Conservation (phyloP, 257 asterid species). For the Salvia rosmarinus region DNA sequence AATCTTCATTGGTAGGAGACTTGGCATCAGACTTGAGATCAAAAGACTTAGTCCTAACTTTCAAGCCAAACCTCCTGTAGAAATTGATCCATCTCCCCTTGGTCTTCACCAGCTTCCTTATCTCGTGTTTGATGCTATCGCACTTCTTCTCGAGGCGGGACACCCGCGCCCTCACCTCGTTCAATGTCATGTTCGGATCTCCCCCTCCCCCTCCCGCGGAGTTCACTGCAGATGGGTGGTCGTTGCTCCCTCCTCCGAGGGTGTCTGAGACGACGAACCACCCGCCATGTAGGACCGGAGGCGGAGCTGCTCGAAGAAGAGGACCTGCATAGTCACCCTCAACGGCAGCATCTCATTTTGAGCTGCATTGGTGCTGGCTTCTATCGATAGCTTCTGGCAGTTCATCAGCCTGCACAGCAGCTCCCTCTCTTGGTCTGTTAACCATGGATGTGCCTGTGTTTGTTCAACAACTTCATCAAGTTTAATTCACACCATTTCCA, state of each 20-base stretch:
- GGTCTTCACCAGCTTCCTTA: conserved; percentile 47
- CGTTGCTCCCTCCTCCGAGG: conserved; percentile 31
- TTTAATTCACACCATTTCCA: neutral
- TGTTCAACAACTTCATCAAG: neutral
- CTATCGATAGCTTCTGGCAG: conserved; percentile 59
- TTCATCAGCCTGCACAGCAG: conserved; percentile 56
- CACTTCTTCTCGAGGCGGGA: conserved; percentile 50
- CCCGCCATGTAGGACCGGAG: conserved; percentile 46
- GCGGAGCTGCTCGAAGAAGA: conserved; percentile 60
- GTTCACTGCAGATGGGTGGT: neutral
- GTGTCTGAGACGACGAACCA: conserved; percentile 47
- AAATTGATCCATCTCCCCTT: conserved; percentile 49
- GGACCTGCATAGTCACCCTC: conserved; percentile 52
- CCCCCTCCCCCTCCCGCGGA: conserved; percentile 11
- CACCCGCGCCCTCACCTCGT: conserved; percentile 48
- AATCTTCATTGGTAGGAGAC: conserved; percentile 23
- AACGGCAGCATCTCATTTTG: conserved; percentile 60
- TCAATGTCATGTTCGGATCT: conserved; percentile 11
- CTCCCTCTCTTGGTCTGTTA: conserved; percentile 54
- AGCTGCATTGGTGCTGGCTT: conserved; percentile 61
- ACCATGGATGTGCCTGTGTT: conserved; percentile 54
- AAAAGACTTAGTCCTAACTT: conserved; percentile 37
- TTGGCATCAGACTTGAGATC: conserved; percentile 21
- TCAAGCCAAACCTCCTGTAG: conserved; percentile 38
- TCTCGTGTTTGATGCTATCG: conserved; percentile 45